phyloP scores from a whole-genome alignment of 2,329 filamentous ascomycete genomes.

The Dryadomyces sulphureus region DNA sequence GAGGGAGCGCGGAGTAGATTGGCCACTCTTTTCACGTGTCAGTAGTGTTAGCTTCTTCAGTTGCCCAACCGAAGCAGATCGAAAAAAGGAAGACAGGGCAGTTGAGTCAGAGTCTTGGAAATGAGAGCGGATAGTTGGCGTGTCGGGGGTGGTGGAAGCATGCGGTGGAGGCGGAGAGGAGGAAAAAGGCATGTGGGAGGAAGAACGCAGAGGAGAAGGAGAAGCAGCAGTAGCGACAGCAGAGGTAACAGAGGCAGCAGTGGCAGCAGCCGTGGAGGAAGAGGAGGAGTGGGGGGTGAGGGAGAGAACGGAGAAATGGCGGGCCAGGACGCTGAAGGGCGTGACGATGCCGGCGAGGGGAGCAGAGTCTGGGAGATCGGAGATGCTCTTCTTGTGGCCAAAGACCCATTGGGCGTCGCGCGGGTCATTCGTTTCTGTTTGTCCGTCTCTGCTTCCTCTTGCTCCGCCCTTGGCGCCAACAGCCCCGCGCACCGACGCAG shows the following conservation, averaged over 20 bases:
- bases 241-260: constrained; percentile 1
- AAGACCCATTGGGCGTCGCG: constrained; percentile 10
- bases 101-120: constrained; percentile 16
- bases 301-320: constrained; percentile 55
- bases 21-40: constrained; percentile 73
- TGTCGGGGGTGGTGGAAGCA: constrained; percentile 6
- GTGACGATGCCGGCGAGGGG: constrained; percentile 52
- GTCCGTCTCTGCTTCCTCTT: not conserved
- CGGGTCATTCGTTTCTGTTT: not conserved
- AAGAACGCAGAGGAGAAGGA: not conserved
- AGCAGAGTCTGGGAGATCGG: constrained; percentile 27
- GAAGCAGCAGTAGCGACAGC: constrained; percentile 5
- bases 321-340: constrained; percentile 47
- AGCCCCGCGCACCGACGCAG: constrained; percentile 27
- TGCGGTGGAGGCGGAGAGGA: not conserved
- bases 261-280: constrained; percentile 4
- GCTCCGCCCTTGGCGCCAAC: constrained; percentile 2
- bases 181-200: constrained; percentile 5
- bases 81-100: constrained; percentile 17
- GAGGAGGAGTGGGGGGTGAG: not conserved
- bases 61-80: constrained; percentile 50
- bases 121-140: constrained; percentile 15
- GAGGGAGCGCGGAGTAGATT: constrained; percentile 75
- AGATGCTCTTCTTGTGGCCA: constrained; percentile 27
- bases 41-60: constrained; percentile 82